Conservation (phyloP, 2,329 filamentous ascomycete genomes). For the Pseudodiploospora longispora region DNA sequence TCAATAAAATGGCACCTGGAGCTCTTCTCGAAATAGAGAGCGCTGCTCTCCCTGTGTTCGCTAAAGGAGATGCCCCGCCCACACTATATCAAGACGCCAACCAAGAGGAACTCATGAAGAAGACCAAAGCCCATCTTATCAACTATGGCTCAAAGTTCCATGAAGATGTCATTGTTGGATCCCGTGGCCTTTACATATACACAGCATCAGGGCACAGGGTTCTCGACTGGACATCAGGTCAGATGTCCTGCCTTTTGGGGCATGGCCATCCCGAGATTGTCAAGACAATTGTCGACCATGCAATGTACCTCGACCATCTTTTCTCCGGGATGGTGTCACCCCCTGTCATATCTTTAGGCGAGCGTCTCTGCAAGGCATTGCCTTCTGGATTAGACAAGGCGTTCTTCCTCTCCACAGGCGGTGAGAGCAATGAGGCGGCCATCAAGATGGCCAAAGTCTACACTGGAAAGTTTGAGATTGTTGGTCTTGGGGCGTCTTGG, state of each 20-base stretch:
- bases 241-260: conserved; percentile 52
- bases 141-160: conserved; percentile 19
- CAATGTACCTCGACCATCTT: conserved; percentile 47
- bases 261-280: conserved; percentile 53
- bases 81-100: conserved; percentile 14
- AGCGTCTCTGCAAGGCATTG: conserved; percentile 40
- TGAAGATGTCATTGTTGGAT: conserved; percentile 32
- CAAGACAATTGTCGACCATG: conserved; percentile 39
- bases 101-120: conserved; percentile 14
- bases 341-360: conserved; percentile 47
- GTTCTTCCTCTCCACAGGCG: conserved; percentile 50
- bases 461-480: conserved; percentile 58
- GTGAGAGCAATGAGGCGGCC: conserved; percentile 52
- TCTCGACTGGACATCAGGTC: conserved; percentile 52
- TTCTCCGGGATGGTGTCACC: conserved; percentile 50
- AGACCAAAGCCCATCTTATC: conserved; percentile 17
- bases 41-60: conserved; percentile 2
- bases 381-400: conserved; percentile 44
- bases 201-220: conserved; percentile 36
- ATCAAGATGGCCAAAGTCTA: conserved; percentile 57
- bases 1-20: conserved; percentile 16
- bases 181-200: conserved; percentile 37
- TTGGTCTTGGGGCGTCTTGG: conserved; percentile 50
- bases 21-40: conserved; percentile 7
- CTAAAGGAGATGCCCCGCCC: conserved; percentile 8